Base-by-base conservation (phyloP, 139 green algal species). In the Gonium pectorale region DNA sequence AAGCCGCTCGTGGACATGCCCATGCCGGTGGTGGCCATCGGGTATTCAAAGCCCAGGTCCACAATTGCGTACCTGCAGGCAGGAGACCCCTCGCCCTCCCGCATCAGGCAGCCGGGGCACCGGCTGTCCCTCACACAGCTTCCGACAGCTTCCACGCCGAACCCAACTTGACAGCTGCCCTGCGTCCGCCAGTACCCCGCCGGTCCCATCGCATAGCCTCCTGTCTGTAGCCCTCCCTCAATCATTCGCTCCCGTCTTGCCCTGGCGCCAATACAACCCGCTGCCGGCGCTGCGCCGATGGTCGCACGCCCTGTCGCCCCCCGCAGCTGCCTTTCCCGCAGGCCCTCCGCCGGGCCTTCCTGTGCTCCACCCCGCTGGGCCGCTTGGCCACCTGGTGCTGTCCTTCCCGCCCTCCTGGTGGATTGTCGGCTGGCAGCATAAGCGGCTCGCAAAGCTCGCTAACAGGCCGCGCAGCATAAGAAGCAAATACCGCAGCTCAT, bases 11-110 rank as follows among this genome's bases (percentile, higher is more conserved):
- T 82, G 11, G 83, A 27, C 95, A 98, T 98, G 44, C 95, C 95
- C 64, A 97, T 91, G 21, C 87, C 43, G 19, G 88, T 94, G 0
- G 96, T 81, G 2, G 86, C 83, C 90, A 97, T 97, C 3, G 95
- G 95, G 79, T 95, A 98, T 60, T 85, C 85, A 73, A 98, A 98
- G 0, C 86, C 84, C 2, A 92, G 56, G 59, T 95, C 90, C 1
- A 92, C 92, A 77, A 98, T 92, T 3, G 97, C 78, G 59, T 96
- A 89, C 78, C 64, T 89, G 74, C 22, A 46, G 2, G 38, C 70
- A 78, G 43, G 4, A 63, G 13, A 44, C 40, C n/a, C n/a, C n/a
- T n/a, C n/a, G n/a, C n/a, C n/a, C n/a, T n/a, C n/a, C n/a, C n/a
- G n/a, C n/a, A n/a, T n/a, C n/a, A n/a, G n/a, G n/a, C n/a, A n/a